Conservation (phyloP, 352 stramenopile species). For the Peronospora belbahrii region DNA sequence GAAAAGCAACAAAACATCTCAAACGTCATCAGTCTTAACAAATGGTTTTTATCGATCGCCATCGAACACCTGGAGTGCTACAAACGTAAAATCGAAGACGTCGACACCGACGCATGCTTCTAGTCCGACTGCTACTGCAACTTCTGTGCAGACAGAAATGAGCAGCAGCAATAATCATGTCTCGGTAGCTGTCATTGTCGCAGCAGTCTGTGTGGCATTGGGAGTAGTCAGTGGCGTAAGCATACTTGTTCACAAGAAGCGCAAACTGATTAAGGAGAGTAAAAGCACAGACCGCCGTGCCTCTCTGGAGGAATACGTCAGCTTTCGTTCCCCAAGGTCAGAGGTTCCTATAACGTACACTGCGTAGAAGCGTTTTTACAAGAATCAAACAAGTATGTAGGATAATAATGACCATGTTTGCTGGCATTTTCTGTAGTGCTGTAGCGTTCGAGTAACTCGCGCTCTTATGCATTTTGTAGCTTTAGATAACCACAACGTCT, state of each 20-base stretch:
- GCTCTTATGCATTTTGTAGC: too few relatives aligned
- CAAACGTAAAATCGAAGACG: too few relatives aligned
- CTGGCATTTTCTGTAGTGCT: too few relatives aligned
- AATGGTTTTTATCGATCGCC: too few relatives aligned
- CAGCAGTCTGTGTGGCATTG: conserved; percentile 12
- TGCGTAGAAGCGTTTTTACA: background rate
- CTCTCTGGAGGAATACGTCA: conserved; percentile 13
- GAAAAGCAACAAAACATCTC: too few relatives aligned
- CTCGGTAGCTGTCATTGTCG: conserved; percentile 13
- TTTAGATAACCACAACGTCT: too few relatives aligned
- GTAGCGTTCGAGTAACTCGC: too few relatives aligned
- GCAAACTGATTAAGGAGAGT: conserved; percentile 17
- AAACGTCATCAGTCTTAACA: too few relatives aligned
- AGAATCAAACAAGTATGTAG: too few relatives aligned
- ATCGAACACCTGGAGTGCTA: too few relatives aligned
- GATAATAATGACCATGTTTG: too few relatives aligned
- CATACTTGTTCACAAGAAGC: conserved; percentile 16
- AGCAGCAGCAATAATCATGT: conserved; percentile 6
- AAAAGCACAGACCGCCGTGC: conserved; percentile 13
- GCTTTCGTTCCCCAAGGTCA: conserved; percentile 10
- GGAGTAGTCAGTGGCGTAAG: conserved; percentile 9
- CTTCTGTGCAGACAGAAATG: conserved; percentile 16
- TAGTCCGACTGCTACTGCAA: conserved; percentile 1
- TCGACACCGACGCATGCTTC: background rate
- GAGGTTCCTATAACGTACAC: conserved; percentile 15